Evolutionary conservation across 768 basidiomycete species (phyloP).

Genomic region (Tulasnella sp.): DNA sequence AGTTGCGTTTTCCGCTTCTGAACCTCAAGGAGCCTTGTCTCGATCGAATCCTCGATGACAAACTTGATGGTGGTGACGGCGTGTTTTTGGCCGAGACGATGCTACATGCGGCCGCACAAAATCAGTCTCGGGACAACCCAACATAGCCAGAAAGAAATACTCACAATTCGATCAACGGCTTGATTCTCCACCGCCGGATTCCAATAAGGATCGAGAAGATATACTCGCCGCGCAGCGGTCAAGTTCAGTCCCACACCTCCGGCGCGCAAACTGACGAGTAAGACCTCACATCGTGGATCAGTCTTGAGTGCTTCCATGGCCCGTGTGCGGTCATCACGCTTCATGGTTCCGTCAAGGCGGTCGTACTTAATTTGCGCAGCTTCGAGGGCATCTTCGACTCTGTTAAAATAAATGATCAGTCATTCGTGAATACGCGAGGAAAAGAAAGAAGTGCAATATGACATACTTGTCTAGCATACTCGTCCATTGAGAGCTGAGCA

Average conservation of each 20-base stretch:
- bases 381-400: constrained; percentile 84
- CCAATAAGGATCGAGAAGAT: constrained; percentile 98
- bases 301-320: constrained; percentile 89
- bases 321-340: constrained; percentile 79
- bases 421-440: not conserved
- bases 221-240: constrained; percentile 86
- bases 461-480: constrained; percentile 82
- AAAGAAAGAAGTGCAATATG: not conserved
- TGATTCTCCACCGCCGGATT: constrained; percentile 97
- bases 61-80: constrained; percentile 88
- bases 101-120: constrained; percentile 37
- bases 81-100: constrained; percentile 88
- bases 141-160: constrained; percentile 26
- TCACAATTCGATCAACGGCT: constrained; percentile 91
- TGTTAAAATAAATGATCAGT: constrained; percentile 26
- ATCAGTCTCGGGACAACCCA: not conserved
- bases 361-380: constrained; percentile 75
- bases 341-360: constrained; percentile 96
- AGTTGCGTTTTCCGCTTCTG: constrained; percentile 91
- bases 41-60: constrained; percentile 91
- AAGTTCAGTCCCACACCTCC: constrained; percentile 96
- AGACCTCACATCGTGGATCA: constrained; percentile 84
- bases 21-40: constrained; percentile 82
- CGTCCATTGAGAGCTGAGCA: constrained; percentile 80
- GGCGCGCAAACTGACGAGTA: constrained; percentile 91